Evolutionary conservation across 78 protist genomes (phyloP).

Genomic region (Speleostelium caveatum): DNA sequence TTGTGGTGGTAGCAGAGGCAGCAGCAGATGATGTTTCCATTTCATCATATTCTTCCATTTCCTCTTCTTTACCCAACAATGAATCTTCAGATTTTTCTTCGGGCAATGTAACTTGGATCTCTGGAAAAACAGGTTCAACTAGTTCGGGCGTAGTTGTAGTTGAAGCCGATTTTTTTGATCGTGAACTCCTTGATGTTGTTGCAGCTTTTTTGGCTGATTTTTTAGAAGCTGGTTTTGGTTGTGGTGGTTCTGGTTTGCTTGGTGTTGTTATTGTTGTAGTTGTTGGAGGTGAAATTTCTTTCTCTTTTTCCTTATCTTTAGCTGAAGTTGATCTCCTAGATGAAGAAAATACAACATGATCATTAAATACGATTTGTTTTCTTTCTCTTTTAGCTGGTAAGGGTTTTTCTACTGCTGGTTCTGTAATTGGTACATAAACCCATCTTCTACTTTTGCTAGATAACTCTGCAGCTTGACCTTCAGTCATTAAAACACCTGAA

Average conservation of each 20-base stretch:
- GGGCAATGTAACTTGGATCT: not conserved
- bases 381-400: conserved; percentile 59
- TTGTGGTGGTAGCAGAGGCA: not conserved
- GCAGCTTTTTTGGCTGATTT: conserved; percentile 3
- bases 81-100: too few relatives aligned
- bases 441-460: conserved; percentile 55
- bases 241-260: conserved; percentile 26
- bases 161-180: not conserved
- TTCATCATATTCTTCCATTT: not conserved
- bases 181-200: not conserved
- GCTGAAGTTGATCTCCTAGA: conserved; percentile 7
- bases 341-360: conserved; percentile 12
- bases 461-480: conserved; percentile 58
- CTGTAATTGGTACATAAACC: conserved; percentile 52
- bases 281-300: not conserved
- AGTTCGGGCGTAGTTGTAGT: not conserved
- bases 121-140: not conserved
- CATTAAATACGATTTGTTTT: conserved; percentile 33
- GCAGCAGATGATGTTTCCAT: not conserved
- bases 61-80: not conserved
- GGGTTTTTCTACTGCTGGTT: conserved; percentile 18
- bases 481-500: conserved; percentile 41
- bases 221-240: conserved; percentile 11
- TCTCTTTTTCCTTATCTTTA: conserved; percentile 5
- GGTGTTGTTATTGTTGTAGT: conserved; percentile 1